Base-by-base conservation (phyloP, 805 yeast species). In the Kockiozyma suomiensis region DNA sequence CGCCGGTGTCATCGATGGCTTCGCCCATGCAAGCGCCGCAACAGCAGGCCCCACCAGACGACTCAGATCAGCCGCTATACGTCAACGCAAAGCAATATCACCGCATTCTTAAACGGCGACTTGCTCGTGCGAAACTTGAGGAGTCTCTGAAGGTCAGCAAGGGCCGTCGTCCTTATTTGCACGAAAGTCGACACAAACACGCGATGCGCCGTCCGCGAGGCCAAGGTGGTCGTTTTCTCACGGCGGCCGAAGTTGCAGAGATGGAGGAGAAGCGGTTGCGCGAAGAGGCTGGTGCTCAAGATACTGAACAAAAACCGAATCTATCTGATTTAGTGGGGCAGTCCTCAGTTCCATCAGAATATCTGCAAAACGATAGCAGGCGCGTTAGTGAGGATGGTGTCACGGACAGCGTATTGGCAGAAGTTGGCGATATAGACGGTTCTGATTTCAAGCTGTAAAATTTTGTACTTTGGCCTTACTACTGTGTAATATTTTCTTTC, bases 191-290 rank as follows among this genome's bases (percentile, higher is more conserved):
- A 69, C 99, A 94, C 73, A 93, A 94, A 73, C 99, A 94, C 73
- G 99, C 99, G 2, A 94, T 94, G 99, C 82, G 98, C 72, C 83
- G 99, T 73, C 98, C 99, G 15, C 84, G 99, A 68, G 99, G 99
- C 28, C 98, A 94, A 76, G 99, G 99, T 33, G 99, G 99, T 5
- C 80, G 99, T 62, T 94, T 94, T 68, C 76, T 94, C 61, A 94
- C 99, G 0, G 97, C 98, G 13, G 96, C 97, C 10, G 89, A 83
- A 64, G 87, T 82, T 47, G 86, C 83, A 12, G 86, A 81, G 62
- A 40, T 54, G 48, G 54, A 56, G 25, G 53, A 47, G 51, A 50
- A 50, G 41, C 75, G 81, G 57, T 87, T 85, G 52, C 71, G 78
- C 54, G 71, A 72, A 61, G 78, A 72, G 54, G 70, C 50, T 3